Base-by-base conservation (phyloP, 129 eudicot species). In the Flaveria brownii region DNA sequence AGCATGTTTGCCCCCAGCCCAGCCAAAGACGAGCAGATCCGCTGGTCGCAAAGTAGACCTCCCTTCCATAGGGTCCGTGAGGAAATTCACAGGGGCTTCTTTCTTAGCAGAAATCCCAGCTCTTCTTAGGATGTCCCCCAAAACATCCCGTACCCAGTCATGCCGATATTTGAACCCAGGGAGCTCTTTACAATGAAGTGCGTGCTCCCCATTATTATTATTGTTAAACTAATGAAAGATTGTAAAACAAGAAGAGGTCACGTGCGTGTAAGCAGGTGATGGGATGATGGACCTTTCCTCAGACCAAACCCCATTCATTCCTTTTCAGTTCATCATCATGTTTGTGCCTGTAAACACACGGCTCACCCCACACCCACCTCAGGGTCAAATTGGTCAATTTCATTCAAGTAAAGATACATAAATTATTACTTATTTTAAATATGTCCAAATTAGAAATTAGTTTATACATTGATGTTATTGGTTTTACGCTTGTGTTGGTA, bases 301-400 rank as follows among this genome's bases (percentile, higher is more conserved):
- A 25, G 77, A 78, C 82, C 82, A 79, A 62, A 72, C 73, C 45
- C 64, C 73, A 72, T 42, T 79, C 73, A 72, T 42, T 79, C 73
- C 33, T 64, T 72, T 71, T 79, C 57, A 79, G 47, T 26, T 61
- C 41, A 63, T 72, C 45, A 71, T 15, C 5, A 17, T 41, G n/a
- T 17, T 22, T 30, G 10, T 79, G 72, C 68, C 78, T 39, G 78
- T 79, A 62, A 72, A 51, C 64, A 79, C 83, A 79, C 78, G 83
- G 26, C 59, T 79, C 33, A 65, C 78, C 83, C 78, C 73, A 63
- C 78, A 73, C 77, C 71, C 75, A 55, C 46, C 71, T 28, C 61
- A 17, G 15, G 20, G 8, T 56, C 55, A 7, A 20, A 76, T 22
- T 42, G 46, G 36, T 68, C 30, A 41, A 2, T 42, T 75, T 25